Percentiles rank a stretch among this genome's conserved stretches.
Evolutionary conservation across 805 yeast species (phyloP).

Genomic region (Candida vaughaniae): DNA sequence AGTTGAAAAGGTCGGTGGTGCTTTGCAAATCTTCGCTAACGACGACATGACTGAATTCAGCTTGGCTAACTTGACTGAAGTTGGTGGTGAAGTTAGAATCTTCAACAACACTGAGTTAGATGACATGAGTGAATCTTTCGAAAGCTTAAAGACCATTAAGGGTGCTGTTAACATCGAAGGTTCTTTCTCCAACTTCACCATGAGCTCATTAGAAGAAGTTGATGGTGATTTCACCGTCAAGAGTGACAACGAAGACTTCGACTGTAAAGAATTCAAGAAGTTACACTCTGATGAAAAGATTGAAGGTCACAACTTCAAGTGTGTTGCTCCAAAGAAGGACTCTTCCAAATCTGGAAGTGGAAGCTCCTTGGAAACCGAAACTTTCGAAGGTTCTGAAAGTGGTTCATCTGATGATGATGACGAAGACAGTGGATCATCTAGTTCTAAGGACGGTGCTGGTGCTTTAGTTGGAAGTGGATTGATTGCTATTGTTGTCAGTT

Average conservation of each 20-base stretch:
- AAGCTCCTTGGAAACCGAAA: conserved; percentile 19
- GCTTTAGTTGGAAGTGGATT: conserved; percentile 17
- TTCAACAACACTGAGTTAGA: conserved; percentile 41
- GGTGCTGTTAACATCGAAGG: conserved; percentile 43
- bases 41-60: conserved; percentile 36
- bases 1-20: conserved; percentile 37
- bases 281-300: conserved; percentile 31
- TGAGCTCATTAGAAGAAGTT: conserved; percentile 35
- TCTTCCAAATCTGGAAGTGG: conserved; percentile 15
- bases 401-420: conserved; percentile 18
- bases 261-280: conserved; percentile 34
- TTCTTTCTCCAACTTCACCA: conserved; percentile 37
- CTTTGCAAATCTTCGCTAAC: conserved; percentile 42
- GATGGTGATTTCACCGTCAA: conserved; percentile 41
- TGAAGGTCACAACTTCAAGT: conserved; percentile 45
- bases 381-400: conserved; percentile 18
- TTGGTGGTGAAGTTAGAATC: conserved; percentile 42
- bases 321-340: conserved; percentile 33
- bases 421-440: conserved; percentile 18
- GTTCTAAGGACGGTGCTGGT: conserved; percentile 23
- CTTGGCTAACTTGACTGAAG: conserved; percentile 27
- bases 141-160: conserved; percentile 29
- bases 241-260: conserved; percentile 37
- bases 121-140: conserved; percentile 29
- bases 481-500: conserved; percentile 24